phyloP scores from a whole-genome alignment of 2,329 filamentous ascomycete species.

The Colletotrichum camelliae region DNA sequence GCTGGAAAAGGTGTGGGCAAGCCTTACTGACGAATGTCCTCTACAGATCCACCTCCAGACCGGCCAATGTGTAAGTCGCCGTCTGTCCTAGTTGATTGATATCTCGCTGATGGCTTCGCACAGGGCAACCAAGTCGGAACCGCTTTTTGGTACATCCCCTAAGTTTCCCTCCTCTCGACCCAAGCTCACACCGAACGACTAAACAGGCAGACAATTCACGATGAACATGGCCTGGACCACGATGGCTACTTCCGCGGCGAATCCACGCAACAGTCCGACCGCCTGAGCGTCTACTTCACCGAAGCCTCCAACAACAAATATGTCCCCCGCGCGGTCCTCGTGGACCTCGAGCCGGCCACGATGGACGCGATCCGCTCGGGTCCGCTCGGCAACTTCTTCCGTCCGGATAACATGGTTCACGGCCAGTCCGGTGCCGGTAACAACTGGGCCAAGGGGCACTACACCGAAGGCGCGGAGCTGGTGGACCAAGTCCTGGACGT shows the following conservation, averaged over 20 bases:
- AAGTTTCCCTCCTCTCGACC: not conserved
- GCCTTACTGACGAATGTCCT: constrained; percentile 56
- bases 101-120: constrained; percentile 17
- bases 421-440: constrained; percentile 99
- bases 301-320: constrained; percentile 90
- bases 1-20: not conserved
- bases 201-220: constrained; percentile 77
- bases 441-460: constrained; percentile 99
- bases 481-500: constrained; percentile 98
- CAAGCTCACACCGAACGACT: constrained; percentile 39
- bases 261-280: constrained; percentile 98
- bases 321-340: constrained; percentile 97
- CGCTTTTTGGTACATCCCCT: constrained; percentile 84
- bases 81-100: constrained; percentile 18
- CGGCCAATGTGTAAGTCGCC: constrained; percentile 83
- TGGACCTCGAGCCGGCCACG: constrained; percentile 98
- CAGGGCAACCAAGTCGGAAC: constrained; percentile 99
- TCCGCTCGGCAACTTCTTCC: constrained; percentile 98
- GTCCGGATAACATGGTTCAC: constrained; percentile 99
- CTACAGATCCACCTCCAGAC: constrained; percentile 97
- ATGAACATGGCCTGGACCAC: constrained; percentile 95
- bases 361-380: constrained; percentile 99
- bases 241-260: constrained; percentile 97
- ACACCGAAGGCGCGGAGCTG: constrained; percentile 99
- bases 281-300: constrained; percentile 99